Conservation (phyloP, 495 filamentous ascomycete genomes). For the Aspergillus coremiiformis region DNA sequence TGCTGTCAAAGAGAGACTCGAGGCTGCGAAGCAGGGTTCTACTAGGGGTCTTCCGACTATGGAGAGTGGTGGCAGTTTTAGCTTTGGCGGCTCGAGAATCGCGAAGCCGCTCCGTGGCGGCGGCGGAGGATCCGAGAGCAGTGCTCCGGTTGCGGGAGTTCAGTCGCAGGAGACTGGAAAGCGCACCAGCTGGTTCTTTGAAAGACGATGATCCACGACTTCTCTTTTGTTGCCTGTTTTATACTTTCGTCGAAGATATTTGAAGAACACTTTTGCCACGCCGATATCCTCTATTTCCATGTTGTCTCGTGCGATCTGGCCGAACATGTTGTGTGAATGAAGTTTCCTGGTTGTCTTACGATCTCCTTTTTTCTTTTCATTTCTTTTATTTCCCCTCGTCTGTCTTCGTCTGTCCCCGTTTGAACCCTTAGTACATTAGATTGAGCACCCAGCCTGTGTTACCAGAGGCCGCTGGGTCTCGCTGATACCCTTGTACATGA, state of each 20-base stretch:
- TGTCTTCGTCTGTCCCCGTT: not conserved
- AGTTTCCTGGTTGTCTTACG: not conserved
- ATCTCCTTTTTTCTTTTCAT: constrained; percentile 5
- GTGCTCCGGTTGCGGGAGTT: constrained; percentile 29
- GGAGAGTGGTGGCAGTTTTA: constrained; percentile 57
- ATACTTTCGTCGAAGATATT: constrained; percentile 18
- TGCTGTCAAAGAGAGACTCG: constrained; percentile 93
- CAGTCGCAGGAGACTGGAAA: constrained; percentile 45
- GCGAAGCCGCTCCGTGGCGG: constrained; percentile 95
- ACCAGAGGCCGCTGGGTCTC: constrained; percentile 3
- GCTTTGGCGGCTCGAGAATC: constrained; percentile 73
- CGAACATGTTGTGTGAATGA: constrained; percentile 2
- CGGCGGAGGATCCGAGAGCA: constrained; percentile 46
- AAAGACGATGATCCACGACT: constrained; percentile 39
- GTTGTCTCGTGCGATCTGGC: constrained; percentile 1
- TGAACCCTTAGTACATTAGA: constrained; percentile 8
- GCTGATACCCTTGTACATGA: constrained; percentile 19
- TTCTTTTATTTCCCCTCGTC: constrained; percentile 1
- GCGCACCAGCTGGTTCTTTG: constrained; percentile 45
- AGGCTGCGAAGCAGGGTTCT: constrained; percentile 85
- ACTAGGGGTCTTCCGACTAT: constrained; percentile 70
- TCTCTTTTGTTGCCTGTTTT: constrained; percentile 22
- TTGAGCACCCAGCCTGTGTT: constrained; percentile 3
- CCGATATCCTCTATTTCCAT: constrained; percentile 3
- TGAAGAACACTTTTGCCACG: constrained; percentile 5